Conservation (phyloP, 805 yeast genomes). For the Cyberlindnera petersonii region DNA sequence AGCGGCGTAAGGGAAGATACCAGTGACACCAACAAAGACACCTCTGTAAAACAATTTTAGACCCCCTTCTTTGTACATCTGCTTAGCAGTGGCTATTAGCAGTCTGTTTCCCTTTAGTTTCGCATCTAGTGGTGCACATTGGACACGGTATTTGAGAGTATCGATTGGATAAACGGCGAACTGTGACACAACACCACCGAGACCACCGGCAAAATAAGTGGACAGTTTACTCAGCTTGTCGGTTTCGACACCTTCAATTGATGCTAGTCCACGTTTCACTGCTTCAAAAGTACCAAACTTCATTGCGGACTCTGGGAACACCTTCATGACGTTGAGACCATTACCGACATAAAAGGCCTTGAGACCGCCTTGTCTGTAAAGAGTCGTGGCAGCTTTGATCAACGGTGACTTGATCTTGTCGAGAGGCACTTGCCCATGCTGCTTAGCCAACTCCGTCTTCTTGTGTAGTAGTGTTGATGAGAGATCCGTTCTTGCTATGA, state of each 20-base stretch:
- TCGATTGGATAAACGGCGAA: slow-evolving; percentile 93
- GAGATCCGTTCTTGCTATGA: slow-evolving; percentile 86
- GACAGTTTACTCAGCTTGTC: slow-evolving; percentile 65
- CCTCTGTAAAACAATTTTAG: slow-evolving; percentile 80
- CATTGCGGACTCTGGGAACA: slow-evolving; percentile 96
- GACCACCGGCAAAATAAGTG: slow-evolving; percentile 90
- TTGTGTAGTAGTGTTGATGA: slow-evolving; percentile 65
- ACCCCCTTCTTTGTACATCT: slow-evolving; percentile 81
- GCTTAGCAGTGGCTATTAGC: slow-evolving; percentile 61
- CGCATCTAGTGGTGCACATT: slow-evolving; percentile 80
- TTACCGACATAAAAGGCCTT: slow-evolving; percentile 91
- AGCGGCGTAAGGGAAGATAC: slow-evolving; percentile 97
- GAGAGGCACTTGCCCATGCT: slow-evolving; percentile 35
- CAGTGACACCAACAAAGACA: slow-evolving; percentile 83
- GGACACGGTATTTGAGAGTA: slow-evolving; percentile 88
- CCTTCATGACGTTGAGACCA: slow-evolving; percentile 88
- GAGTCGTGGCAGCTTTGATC: slow-evolving; percentile 70
- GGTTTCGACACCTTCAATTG: slow-evolving; percentile 72
- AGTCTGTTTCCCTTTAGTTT: slow-evolving; percentile 57
- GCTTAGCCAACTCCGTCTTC: slow-evolving; percentile 43
- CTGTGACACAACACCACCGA: slow-evolving; percentile 94
- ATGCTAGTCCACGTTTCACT: slow-evolving; percentile 69
- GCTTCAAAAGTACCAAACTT: slow-evolving; percentile 95
- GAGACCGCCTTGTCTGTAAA: slow-evolving; percentile 87
- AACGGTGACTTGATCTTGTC: slow-evolving; percentile 66